These are phyloP conservation scores for Barnettozyma vustinii DNA, from an alignment of 805 yeast species.

Conservation along the genomic window DNA sequence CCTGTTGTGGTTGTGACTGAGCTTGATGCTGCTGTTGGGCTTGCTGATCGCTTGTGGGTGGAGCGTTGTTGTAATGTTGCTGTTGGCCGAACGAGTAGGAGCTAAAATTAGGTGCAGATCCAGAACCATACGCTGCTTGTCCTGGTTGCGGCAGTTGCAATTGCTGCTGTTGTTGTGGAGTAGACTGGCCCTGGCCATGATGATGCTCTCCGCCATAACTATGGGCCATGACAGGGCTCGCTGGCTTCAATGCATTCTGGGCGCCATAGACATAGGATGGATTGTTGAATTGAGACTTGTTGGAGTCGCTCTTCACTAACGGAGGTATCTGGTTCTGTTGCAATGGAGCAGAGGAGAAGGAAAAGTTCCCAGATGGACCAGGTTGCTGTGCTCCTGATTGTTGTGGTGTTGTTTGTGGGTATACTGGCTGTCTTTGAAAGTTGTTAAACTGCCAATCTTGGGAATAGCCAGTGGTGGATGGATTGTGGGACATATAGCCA, in stretches of 20 bases:
- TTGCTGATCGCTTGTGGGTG: background rate
- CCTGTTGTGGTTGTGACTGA: slow-evolving; percentile 1
- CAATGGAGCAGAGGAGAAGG: background rate
- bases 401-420: slow-evolving; percentile 6
- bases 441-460: slow-evolving; percentile 11
- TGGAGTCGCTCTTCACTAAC: background rate
- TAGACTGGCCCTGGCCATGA: background rate
- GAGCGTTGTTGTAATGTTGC: background rate
- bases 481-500: slow-evolving; percentile 2
- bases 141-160: slow-evolving; percentile 6
- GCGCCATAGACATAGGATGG: slow-evolving; percentile 6
- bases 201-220: background rate
- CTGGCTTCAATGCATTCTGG: background rate
- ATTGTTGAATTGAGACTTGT: slow-evolving; percentile 2
- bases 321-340: slow-evolving; percentile 5
- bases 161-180: background rate
- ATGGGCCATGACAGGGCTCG: slow-evolving; percentile 1
- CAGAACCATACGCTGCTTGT: background rate
- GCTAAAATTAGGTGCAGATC: background rate
- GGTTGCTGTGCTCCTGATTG: slow-evolving; percentile 3
- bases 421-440: slow-evolving; percentile 6
- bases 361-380: slow-evolving; percentile 4
- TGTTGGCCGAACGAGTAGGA: background rate
- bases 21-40: slow-evolving; percentile 3
- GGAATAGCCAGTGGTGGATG: background rate